Conservation (phyloP, 2,329 filamentous ascomycete species). For the Alternaria alternata region DNA sequence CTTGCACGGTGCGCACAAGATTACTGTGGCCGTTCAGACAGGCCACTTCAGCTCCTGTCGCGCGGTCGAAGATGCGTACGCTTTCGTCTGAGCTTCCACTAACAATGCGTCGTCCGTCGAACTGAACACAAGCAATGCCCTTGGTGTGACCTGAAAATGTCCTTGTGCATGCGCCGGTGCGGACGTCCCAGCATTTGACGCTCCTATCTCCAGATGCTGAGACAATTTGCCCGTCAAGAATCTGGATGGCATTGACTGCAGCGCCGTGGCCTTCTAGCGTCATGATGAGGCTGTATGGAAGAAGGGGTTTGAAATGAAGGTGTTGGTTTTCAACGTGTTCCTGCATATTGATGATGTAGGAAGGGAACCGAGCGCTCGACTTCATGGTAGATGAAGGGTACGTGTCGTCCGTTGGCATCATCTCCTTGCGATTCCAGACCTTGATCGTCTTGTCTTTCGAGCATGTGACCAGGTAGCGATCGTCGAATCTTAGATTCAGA, state of each 20-base stretch:
- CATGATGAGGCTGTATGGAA: slow-evolving; percentile 79
- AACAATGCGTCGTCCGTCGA: slow-evolving; percentile 90
- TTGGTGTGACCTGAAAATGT: slow-evolving; percentile 90
- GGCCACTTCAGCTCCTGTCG: slow-evolving; percentile 86
- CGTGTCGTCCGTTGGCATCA: slow-evolving; percentile 50
- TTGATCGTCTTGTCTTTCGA: slow-evolving; percentile 98
- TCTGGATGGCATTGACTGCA: slow-evolving; percentile 95
- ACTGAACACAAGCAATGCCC: slow-evolving; percentile 97
- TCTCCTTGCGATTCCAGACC: slow-evolving; percentile 80
- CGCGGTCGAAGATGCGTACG: slow-evolving; percentile 91
- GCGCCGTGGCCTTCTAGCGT: slow-evolving; percentile 84
- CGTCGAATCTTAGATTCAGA: slow-evolving; percentile 90
- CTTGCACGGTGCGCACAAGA: slow-evolving; percentile 92
- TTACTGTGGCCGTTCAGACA: slow-evolving; percentile 82
- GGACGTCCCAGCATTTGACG: slow-evolving; percentile 95
- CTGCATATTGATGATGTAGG: slow-evolving; percentile 63
- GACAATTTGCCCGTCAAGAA: slow-evolving; percentile 84
- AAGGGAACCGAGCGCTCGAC: slow-evolving; percentile 57
- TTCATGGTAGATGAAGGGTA: slow-evolving; percentile 53
- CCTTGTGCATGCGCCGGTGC: slow-evolving; percentile 75
- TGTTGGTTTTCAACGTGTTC: slow-evolving; percentile 46
- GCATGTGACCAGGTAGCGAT: slow-evolving; percentile 90
- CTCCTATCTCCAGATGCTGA: slow-evolving; percentile 93
- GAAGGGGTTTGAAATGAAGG: slow-evolving; percentile 63
- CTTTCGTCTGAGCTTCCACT: slow-evolving; percentile 96